Conservation (phyloP, 352 stramenopile species). For the Phytophthora megakarya region DNA sequence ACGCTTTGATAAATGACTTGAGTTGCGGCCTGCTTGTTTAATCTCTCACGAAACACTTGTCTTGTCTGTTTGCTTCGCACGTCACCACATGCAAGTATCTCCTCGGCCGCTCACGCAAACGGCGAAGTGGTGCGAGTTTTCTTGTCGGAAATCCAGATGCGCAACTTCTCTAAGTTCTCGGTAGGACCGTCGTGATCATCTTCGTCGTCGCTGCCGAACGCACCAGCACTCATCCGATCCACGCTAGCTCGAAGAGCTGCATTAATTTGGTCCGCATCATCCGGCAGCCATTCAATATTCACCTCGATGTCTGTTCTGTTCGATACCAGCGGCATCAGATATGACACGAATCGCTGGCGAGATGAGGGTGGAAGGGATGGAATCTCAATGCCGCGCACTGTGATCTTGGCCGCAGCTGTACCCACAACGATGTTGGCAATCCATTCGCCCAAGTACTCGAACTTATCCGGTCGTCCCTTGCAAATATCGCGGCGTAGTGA, state of each 20-base stretch:
- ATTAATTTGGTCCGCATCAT: slow-evolving; percentile 51
- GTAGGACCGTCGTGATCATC: slow-evolving; percentile 19
- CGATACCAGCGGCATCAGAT: slow-evolving; percentile 81
- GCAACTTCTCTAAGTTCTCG: slow-evolving; percentile 76
- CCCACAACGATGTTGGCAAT: slow-evolving; percentile 81
- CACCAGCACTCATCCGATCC: slow-evolving; percentile 43
- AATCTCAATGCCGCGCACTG: slow-evolving; percentile 81
- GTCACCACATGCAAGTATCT: slow-evolving; percentile 34
- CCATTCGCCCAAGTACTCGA: slow-evolving; percentile 83
- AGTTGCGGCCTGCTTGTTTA: slow-evolving; percentile 6
- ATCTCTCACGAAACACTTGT: neutral
- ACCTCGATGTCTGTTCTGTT: slow-evolving; percentile 85
- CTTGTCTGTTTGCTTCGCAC: slow-evolving; percentile 13
- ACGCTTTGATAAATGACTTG: slow-evolving; percentile 20
- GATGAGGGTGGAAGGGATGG: slow-evolving; percentile 53
- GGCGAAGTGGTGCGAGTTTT: slow-evolving; percentile 80
- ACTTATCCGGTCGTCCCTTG: slow-evolving; percentile 80
- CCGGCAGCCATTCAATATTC: slow-evolving; percentile 81
- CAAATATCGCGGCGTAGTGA: slow-evolving; percentile 80
- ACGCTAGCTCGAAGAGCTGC: slow-evolving; percentile 38
- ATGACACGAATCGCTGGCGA: slow-evolving; percentile 73
- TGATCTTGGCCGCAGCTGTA: slow-evolving; percentile 71
- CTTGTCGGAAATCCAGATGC: slow-evolving; percentile 89
- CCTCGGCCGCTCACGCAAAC: slow-evolving; percentile 44
- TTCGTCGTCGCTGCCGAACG: slow-evolving; percentile 27